Base-by-base conservation (phyloP, 352 stramenopile genomes). In the Phytopythium montanum region DNA sequence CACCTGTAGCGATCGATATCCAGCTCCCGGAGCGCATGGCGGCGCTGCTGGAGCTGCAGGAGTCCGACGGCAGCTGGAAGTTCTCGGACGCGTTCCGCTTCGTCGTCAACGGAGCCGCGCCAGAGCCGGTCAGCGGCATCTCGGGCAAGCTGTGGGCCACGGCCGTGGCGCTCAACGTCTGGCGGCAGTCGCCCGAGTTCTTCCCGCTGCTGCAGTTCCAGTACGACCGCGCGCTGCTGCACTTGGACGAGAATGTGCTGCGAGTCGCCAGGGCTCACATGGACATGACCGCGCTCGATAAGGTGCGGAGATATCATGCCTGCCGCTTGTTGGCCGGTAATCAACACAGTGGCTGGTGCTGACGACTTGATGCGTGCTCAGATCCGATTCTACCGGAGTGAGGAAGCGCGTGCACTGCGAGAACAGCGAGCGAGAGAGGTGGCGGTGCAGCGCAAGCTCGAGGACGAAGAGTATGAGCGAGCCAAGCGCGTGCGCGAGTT, bases 1-100 rank as follows among this genome's bases (percentile, higher is more conserved):
- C 38, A 18, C 38, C 38, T 23, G 2, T 18, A 44, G 16, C 38
- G 10, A 28, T 25, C 3, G 45, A 33, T n/a, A 12, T 31, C 2
- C n/a, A 59, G 12, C 60, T 89, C 1, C 78, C 81, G 2, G 57
- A 61, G 26, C 66, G 77, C 42, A 64, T 90, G 31, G 45, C 68
- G 48, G 72, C 72, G 16, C 61, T 91, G 12, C 23, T 77, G 0
- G 67, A 72, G 39, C 64, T 84, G 1, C 81, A 91, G 45, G 68
- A 81, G n/a, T 50, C 70, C 3, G 77, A 91, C 36, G 81, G 81
- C 25, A 91, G 81, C 63, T 91, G 81, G 79, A 46, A 60, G 46
- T 91, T 76, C 50, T 76, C 78, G 5, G 75, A 62, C 21, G 79
- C 68, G 33, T 88, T 91, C 51, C 58, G 72, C 42, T 87, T 72